A percentile compares a stretch with the other conserved stretches of the same genome.
These are phyloP conservation scores for Aegle marmelos DNA, from an alignment of 345 rosid genomes.

Conservation along the genomic window DNA sequence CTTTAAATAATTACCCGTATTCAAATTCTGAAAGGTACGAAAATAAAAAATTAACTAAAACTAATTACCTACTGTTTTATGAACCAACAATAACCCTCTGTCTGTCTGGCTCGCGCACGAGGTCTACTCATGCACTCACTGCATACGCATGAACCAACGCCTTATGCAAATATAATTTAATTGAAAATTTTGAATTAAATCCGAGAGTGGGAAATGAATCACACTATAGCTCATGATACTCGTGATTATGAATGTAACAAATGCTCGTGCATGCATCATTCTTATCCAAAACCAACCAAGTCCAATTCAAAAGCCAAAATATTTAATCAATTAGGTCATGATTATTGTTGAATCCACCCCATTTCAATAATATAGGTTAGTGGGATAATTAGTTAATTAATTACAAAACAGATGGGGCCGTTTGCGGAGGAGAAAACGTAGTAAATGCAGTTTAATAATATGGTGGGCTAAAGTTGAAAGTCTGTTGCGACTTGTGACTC, in stretches of 20 bases:
- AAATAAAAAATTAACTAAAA: too few relatives aligned
- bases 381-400: not conserved
- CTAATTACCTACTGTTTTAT: too few relatives aligned
- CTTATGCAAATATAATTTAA: too few relatives aligned
- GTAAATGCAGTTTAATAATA: not conserved
- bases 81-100: too few relatives aligned
- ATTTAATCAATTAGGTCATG: not conserved
- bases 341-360: slow-evolving; percentile 2
- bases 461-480: not conserved
- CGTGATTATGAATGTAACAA: not conserved
- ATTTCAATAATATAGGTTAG: not conserved
- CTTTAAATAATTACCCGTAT: too few relatives aligned
- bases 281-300: slow-evolving; percentile 4
- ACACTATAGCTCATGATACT: not conserved
- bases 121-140: too few relatives aligned
- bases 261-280: not conserved
- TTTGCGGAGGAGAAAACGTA: not conserved
- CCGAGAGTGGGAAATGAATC: not conserved
- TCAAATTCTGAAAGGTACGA: too few relatives aligned
- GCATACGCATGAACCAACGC: too few relatives aligned
- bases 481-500: not conserved
- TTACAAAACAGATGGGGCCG: not conserved
- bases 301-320: not conserved
- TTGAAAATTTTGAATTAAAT: not conserved
- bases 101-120: too few relatives aligned